phyloP scores from a whole-genome alignment of 768 basidiomycete genomes.

The Tricholoma sp. region DNA sequence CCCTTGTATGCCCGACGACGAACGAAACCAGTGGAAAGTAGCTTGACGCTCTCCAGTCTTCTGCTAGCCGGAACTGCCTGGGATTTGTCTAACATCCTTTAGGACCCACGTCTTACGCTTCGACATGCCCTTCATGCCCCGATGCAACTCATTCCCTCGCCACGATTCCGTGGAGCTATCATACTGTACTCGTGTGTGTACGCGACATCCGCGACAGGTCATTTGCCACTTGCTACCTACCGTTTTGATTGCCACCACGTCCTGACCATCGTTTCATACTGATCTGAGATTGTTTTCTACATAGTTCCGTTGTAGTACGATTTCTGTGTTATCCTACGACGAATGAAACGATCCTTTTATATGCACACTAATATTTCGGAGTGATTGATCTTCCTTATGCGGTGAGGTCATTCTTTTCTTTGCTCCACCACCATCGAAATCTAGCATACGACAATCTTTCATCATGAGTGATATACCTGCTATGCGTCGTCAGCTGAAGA shows the following conservation, averaged over 20 bases:
- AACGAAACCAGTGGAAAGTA: slow-evolving; percentile 16
- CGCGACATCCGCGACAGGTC: slow-evolving; percentile 6
- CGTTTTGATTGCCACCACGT: slow-evolving; percentile 6
- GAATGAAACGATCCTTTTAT: slow-evolving; percentile 27
- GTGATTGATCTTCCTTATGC: not conserved
- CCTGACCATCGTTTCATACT: slow-evolving; percentile 13
- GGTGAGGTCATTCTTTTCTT: not conserved
- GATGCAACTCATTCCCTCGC: slow-evolving; percentile 12
- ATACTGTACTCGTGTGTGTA: slow-evolving; percentile 11
- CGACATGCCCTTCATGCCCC: slow-evolving; percentile 21
- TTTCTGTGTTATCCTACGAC: slow-evolving; percentile 39
- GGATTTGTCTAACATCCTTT: slow-evolving; percentile 8
- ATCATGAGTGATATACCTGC: slow-evolving; percentile 48
- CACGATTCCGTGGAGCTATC: slow-evolving; percentile 14
- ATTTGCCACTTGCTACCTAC: slow-evolving; percentile 6
- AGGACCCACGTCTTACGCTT: slow-evolving; percentile 14
- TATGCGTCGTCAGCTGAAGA: slow-evolving; percentile 65
- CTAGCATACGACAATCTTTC: not conserved
- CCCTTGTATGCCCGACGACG: slow-evolving; percentile 9
- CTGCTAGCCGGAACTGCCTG: slow-evolving; percentile 16
- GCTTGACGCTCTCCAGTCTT: slow-evolving; percentile 26
- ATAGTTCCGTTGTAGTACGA: slow-evolving; percentile 39
- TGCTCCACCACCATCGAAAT: slow-evolving; percentile 3
- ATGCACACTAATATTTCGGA: not conserved
- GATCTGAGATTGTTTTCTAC: slow-evolving; percentile 30